Evolutionary conservation across 192 early-diverging fungal genomes (phyloP).

Genomic region (Coemansia sp.): DNA sequence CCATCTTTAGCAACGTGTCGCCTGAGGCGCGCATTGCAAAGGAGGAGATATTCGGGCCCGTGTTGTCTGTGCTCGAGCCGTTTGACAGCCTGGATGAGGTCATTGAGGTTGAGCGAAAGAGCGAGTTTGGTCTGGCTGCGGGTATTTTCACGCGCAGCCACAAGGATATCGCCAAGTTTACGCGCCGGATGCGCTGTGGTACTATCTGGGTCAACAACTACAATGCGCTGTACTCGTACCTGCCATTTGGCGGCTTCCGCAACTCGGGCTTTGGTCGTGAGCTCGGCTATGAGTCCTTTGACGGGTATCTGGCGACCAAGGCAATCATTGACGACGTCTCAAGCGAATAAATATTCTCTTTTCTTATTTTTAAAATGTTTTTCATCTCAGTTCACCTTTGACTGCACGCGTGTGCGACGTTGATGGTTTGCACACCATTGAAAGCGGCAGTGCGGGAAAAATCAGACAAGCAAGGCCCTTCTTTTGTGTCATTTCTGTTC

Average conservation of each 20-base stretch:
- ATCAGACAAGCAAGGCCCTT: not conserved
- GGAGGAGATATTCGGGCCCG: conserved; percentile 63
- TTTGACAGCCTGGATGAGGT: conserved; percentile 53
- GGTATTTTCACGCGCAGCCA: conserved; percentile 55
- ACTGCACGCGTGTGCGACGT: not conserved
- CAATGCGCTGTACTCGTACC: conserved; percentile 53
- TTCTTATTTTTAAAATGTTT: not conserved
- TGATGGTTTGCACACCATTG: not conserved
- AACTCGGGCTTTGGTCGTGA: conserved; percentile 62
- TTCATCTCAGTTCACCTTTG: not conserved
- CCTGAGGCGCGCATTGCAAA: conserved; percentile 46
- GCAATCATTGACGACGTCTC: conserved; percentile 46
- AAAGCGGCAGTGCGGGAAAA: not conserved
- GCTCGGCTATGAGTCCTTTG: conserved; percentile 54
- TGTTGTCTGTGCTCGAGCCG: conserved; percentile 54
- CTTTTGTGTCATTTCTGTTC: conserved; percentile 4
- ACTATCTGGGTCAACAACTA: conserved; percentile 63
- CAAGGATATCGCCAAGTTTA: conserved; percentile 40
- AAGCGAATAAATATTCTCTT: not conserved
- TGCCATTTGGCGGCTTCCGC: conserved; percentile 64
- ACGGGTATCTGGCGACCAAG: conserved; percentile 49
- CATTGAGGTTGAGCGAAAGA: conserved; percentile 51
- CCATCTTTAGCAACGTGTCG: conserved; percentile 54
- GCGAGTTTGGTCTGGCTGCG: conserved; percentile 55
- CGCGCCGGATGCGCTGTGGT: conserved; percentile 48